phyloP scores from a whole-genome alignment of 768 basidiomycete genomes.

The Podaxis sp. region DNA sequence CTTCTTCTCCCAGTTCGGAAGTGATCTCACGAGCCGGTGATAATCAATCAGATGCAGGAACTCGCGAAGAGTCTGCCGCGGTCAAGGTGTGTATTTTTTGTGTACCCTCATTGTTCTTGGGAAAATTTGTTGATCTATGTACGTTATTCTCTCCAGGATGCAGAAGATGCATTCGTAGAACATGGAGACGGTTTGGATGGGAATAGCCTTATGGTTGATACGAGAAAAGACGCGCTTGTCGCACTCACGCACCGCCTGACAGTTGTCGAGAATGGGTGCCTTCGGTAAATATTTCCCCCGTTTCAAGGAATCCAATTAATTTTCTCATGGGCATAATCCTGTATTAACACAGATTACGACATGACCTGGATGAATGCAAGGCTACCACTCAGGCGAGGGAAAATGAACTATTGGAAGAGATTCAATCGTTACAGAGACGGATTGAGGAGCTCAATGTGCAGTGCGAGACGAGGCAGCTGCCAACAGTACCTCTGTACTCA shows the following conservation, averaged over 20 bases:
- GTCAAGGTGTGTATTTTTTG: conserved; percentile 2
- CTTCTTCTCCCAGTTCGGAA: not conserved
- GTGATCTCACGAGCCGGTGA: not conserved
- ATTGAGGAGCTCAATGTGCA: conserved; percentile 7
- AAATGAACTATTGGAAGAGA: conserved; percentile 31
- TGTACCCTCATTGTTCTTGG: not conserved
- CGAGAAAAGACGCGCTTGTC: conserved; percentile 10
- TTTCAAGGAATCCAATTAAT: not conserved
- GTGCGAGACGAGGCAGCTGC: not conserved
- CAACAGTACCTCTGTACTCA: not conserved
- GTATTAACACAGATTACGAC: conserved; percentile 25
- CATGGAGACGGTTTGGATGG: not conserved
- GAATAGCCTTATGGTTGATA: not conserved
- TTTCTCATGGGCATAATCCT: not conserved
- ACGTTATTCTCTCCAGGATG: not conserved
- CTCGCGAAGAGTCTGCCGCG: not conserved
- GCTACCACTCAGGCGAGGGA: conserved; percentile 30
- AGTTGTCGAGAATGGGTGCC: conserved; percentile 34
- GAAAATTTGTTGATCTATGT: not conserved
- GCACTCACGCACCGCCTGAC: conserved; percentile 18
- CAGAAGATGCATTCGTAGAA: not conserved
- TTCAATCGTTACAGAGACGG: conserved; percentile 17
- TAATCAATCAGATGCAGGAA: conserved; percentile 4
- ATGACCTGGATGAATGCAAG: conserved; percentile 28
- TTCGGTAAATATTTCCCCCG: conserved; percentile 24